These are phyloP conservation scores for Nakaseomyces sp. DNA, from an alignment of 1,139 yeast species.

Conservation along the genomic window DNA sequence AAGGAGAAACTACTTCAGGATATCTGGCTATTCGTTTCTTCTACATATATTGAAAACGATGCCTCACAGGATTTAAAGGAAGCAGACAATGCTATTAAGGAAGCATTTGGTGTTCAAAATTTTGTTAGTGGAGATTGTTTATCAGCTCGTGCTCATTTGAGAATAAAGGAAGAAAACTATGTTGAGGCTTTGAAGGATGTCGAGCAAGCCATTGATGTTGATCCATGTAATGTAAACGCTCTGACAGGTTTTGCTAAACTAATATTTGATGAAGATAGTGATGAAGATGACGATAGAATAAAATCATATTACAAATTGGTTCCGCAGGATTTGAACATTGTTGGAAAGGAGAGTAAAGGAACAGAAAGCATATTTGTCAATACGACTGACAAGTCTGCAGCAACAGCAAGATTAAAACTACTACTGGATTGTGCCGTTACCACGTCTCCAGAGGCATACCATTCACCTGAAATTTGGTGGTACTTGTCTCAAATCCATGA, in stretches of 20 bases:
- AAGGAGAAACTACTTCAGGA: constrained; percentile 42
- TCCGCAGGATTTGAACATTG: constrained; percentile 6
- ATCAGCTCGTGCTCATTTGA: neutral
- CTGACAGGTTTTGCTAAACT: constrained; percentile 60
- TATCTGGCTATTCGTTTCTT: constrained; percentile 70
- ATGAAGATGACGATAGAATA: constrained; percentile 11
- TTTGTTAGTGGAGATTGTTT: neutral
- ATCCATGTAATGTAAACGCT: constrained; percentile 45
- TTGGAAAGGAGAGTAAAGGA: neutral
- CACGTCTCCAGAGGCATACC: constrained; percentile 41
- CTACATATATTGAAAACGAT: constrained; percentile 52
- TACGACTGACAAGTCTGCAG: constrained; percentile 52
- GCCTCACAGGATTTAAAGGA: neutral
- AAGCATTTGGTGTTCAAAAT: neutral
- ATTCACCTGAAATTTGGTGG: constrained; percentile 67
- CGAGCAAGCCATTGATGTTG: constrained; percentile 55
- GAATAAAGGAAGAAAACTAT: neutral
- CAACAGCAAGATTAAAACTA: constrained; percentile 54
- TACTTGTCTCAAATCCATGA: constrained; percentile 60
- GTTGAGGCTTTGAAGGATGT: constrained; percentile 53
- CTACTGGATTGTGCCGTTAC: constrained; percentile 53
- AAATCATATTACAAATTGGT: constrained; percentile 13
- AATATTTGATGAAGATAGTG: constrained; percentile 33
- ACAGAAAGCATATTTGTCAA: constrained; percentile 31
- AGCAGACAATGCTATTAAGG: neutral